Evolutionary conservation across 1,284 basidiomycete genomes (phyloP).

Genomic region (Ustilago cynodontis): DNA sequence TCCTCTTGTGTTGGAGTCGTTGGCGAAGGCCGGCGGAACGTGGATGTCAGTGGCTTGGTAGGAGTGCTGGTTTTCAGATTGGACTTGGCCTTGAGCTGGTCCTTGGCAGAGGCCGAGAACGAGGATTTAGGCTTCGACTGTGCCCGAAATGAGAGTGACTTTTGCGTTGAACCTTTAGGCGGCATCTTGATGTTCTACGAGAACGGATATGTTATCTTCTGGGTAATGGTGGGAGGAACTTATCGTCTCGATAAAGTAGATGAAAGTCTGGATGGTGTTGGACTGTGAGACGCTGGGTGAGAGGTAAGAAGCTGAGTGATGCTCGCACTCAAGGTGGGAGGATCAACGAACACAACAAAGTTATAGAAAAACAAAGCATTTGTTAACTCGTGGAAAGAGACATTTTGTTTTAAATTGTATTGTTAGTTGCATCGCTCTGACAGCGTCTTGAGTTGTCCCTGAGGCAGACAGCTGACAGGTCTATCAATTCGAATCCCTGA

Average conservation of each 20-base stretch:
- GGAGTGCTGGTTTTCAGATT: slow-evolving; percentile 24
- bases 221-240: too few species aligned
- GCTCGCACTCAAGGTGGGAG: slow-evolving; percentile 15
- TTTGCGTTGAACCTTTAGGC: slow-evolving; percentile 39
- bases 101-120: slow-evolving; percentile 37
- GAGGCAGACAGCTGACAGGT: not conserved
- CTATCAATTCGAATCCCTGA: not conserved
- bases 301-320: slow-evolving; percentile 18
- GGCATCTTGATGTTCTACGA: slow-evolving; percentile 14
- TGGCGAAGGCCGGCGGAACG: slow-evolving; percentile 12
- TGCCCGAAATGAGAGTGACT: slow-evolving; percentile 37
- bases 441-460: too few species aligned
- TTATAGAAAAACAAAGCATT: not conserved
- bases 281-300: not conserved
- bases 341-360: slow-evolving; percentile 18
- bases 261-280: not conserved
- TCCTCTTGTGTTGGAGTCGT: slow-evolving; percentile 13
- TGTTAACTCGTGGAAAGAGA: not conserved
- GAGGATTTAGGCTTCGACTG: slow-evolving; percentile 50
- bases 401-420: too few species aligned
- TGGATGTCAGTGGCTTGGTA: slow-evolving; percentile 22
- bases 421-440: not conserved
- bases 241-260: too few species aligned
- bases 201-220: not conserved
- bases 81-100: slow-evolving; percentile 31